Evolutionary conservation across 805 yeast species (phyloP).

Genomic region (Ogataea neopini): DNA sequence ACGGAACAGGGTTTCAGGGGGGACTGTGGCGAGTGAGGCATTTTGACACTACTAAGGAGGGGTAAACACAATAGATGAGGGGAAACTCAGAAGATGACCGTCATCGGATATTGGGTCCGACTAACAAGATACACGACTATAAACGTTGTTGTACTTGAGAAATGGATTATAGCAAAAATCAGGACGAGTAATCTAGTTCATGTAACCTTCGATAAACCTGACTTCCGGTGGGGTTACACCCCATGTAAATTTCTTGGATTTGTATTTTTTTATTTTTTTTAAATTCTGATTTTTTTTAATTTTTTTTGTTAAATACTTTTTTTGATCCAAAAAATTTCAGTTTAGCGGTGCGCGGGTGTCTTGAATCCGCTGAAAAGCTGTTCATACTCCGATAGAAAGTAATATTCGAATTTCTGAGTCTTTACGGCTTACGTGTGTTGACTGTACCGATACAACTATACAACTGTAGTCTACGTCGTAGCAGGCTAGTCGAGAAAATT

Average conservation of each 20-base stretch:
- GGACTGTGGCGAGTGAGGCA: background rate
- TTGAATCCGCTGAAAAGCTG: background rate
- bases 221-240: background rate
- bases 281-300: background rate
- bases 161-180: too few relatives aligned
- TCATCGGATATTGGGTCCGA: background rate
- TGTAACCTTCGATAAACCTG: too few relatives aligned
- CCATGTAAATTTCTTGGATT: background rate
- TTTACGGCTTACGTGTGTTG: too few relatives aligned
- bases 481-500: background rate
- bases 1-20: background rate
- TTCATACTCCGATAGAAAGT: background rate
- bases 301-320: background rate
- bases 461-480: too few relatives aligned
- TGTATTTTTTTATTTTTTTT: background rate
- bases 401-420: too few relatives aligned
- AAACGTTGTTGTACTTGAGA: background rate
- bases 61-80: conserved; percentile 2
- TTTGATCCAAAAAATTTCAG: too few relatives aligned
- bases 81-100: background rate
- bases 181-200: too few relatives aligned
- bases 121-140: background rate
- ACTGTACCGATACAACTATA: too few relatives aligned
- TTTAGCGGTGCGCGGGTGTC: background rate
- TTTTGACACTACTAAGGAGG: background rate